Base-by-base conservation (phyloP, 805 yeast species). In the Myxozyma mucilagina region DNA sequence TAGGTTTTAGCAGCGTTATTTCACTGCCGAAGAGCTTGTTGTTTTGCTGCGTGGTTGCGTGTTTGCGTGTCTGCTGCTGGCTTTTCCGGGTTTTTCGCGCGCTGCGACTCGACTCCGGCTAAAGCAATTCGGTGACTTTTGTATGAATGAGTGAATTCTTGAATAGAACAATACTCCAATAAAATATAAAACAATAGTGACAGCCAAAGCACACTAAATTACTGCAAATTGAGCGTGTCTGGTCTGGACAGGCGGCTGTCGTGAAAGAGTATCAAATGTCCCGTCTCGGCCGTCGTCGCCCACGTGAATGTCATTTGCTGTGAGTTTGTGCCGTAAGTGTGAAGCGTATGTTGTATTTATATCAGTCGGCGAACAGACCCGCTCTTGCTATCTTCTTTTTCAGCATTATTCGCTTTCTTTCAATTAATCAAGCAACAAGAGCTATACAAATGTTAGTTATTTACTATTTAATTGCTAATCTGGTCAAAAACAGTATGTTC, bases 201-300 rank as follows among this genome's bases (percentile, higher is more conserved):
- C 9, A 32, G 43, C 29, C 13, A 24, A 39, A 18, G 35, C 16
- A 13, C 24, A 38, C 38, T 14, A 18, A 14, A 16, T 14, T 34
- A 24, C 47, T 16, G 29, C 14, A 24, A 13, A 29, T 20, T 29
- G 43, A 24, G 14, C 47, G 24, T 39, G 56, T 52, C 48, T 52
- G 48, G 56, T n/a, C 42, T 10, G 56, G n/a, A 41, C 29, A 31
- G 18, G 43, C 20, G 18, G 20, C 13, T 16, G 36, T 24, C 24
- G 41, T 38, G 54, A 36, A 16, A 35, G 53, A 36, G 43, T 42
- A 49, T 36, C 29, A 24, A 24, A 24, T 24, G 29, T 42, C 31
- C 43, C 41, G 53, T 49, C 54, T 50, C 54, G 54, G 54, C 54
- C 54, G 24, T 45, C 36, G 54, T 42, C 35, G 54, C 45, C 45